Evolutionary conservation across 257 asterid genomes (phyloP).

Genomic region (Fraxinus anomala): DNA sequence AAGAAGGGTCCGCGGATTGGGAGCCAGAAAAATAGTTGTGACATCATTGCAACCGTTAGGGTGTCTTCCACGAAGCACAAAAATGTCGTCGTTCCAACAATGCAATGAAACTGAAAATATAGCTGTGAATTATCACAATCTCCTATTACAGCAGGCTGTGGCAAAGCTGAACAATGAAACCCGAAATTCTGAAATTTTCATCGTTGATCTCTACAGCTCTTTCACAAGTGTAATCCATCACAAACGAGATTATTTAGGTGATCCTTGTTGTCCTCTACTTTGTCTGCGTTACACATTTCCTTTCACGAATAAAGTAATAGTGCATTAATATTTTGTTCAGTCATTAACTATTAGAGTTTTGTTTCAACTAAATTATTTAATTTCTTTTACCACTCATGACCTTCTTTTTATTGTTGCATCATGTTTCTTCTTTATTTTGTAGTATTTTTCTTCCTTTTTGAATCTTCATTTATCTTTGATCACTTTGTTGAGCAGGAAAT

Average conservation of each 20-base stretch:
- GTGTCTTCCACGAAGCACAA: constrained; percentile 72
- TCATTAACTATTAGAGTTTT: too few relatives aligned
- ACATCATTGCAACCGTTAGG: constrained; percentile 72
- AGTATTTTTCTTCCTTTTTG: not conserved
- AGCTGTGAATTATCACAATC: constrained; percentile 61
- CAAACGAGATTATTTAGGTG: constrained; percentile 45
- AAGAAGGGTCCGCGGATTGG: constrained; percentile 40
- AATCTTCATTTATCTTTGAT: not conserved
- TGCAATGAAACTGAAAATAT: constrained; percentile 65
- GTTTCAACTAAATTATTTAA: too few relatives aligned
- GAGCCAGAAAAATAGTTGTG: constrained; percentile 61
- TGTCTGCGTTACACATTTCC: not conserved
- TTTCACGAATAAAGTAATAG: too few relatives aligned
- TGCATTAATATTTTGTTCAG: too few relatives aligned
- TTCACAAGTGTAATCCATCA: constrained; percentile 49
- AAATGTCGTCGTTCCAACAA: constrained; percentile 41
- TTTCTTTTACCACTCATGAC: too few relatives aligned
- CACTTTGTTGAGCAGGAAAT: constrained; percentile 37
- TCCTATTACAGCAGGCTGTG: constrained; percentile 50
- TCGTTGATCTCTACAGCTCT: constrained; percentile 66
- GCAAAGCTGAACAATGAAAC: constrained; percentile 51
- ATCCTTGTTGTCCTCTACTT: not conserved
- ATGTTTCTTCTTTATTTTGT: too few relatives aligned
- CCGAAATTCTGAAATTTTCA: constrained; percentile 32
- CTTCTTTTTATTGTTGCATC: too few relatives aligned